A percentile compares a stretch with the other conserved stretches of the same genome.
phyloP scores from a whole-genome alignment of 768 basidiomycete species.

The Kwoniella sp. region DNA sequence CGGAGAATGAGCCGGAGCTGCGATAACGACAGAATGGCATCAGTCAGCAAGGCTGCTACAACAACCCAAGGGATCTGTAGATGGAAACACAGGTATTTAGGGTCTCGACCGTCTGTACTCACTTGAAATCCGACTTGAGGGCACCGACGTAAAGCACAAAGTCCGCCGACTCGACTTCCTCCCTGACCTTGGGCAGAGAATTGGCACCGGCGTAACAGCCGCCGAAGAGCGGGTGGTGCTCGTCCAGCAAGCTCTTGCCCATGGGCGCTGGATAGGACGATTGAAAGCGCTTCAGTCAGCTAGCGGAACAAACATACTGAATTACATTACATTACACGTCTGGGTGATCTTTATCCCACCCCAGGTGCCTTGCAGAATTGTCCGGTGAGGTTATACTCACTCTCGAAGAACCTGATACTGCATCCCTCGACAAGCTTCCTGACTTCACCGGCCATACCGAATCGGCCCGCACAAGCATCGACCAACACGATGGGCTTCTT shows the following conservation, averaged over 20 bases:
- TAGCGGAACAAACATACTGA: too few species aligned
- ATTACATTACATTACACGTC: too few species aligned
- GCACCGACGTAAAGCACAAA: constrained; percentile 55
- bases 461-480: constrained; percentile 53
- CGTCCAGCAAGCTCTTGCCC: constrained; percentile 53
- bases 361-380: too few species aligned
- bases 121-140: constrained; percentile 56
- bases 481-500: constrained; percentile 65
- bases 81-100: background rate
- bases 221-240: constrained; percentile 52
- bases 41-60: background rate
- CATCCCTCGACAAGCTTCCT: constrained; percentile 49
- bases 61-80: background rate
- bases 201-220: constrained; percentile 55
- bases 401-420: constrained; percentile 54
- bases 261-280: constrained; percentile 20
- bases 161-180: constrained; percentile 55
- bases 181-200: constrained; percentile 41
- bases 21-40: background rate
- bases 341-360: too few species aligned
- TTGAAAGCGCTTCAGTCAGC: background rate
- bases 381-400: too few species aligned
- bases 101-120: constrained; percentile 16
- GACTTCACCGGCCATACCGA: constrained; percentile 50
- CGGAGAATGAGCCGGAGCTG: constrained; percentile 56